A percentile compares a stretch with the other conserved stretches of the same genome.
These are phyloP conservation scores for Fraxinus cuspidata DNA, from an alignment of 257 asterid genomes.

Conservation along the genomic window DNA sequence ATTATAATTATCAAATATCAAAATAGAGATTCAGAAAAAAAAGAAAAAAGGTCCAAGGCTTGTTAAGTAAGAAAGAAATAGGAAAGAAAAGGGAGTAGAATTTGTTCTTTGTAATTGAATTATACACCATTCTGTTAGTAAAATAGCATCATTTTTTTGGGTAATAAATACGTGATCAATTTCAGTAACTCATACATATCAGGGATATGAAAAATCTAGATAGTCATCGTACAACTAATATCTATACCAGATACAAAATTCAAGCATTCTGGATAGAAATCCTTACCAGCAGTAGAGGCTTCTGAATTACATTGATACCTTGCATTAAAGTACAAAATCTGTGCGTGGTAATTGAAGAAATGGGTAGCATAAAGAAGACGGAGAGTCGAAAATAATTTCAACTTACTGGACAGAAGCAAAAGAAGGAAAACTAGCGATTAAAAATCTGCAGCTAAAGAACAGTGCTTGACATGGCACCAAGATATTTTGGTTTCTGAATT, in stretches of 20 bases:
- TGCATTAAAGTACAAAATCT: not conserved
- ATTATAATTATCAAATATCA: slow-evolving; percentile 31
- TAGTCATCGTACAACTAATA: not conserved
- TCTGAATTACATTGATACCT: not conserved
- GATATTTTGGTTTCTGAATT: not conserved
- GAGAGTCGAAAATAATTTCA: not conserved
- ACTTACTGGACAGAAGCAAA: not conserved
- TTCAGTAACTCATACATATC: not conserved
- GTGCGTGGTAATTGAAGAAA: not conserved
- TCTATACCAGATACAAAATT: not conserved
- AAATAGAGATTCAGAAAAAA: slow-evolving; percentile 11
- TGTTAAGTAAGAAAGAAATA: not conserved
- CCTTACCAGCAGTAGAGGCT: not conserved
- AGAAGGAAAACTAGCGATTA: not conserved
- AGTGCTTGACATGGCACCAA: not conserved
- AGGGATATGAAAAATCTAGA: not conserved
- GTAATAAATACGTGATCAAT: not conserved
- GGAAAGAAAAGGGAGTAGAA: not conserved
- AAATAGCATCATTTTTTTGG: not conserved
- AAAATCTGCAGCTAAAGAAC: not conserved
- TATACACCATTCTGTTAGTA: not conserved
- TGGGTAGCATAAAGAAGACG: not conserved
- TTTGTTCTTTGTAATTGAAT: slow-evolving; percentile 14
- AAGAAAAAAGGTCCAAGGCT: not conserved
- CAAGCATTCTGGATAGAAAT: slow-evolving; percentile 2